phyloP scores from a whole-genome alignment of 2,329 filamentous ascomycete genomes.

The Mollisia scopiformis region DNA sequence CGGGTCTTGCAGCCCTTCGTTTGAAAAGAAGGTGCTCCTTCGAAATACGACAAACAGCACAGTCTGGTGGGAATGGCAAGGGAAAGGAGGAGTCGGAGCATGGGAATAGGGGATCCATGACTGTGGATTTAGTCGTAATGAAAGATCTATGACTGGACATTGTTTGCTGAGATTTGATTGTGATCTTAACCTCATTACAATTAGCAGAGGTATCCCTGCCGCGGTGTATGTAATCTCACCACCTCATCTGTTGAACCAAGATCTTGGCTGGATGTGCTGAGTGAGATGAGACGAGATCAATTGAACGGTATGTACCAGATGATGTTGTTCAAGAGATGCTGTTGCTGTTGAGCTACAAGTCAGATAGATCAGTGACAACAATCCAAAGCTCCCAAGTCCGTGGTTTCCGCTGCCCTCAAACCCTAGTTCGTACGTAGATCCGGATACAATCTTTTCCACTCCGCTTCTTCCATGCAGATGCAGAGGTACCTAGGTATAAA shows the following conservation, averaged over 20 bases:
- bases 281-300: neutral
- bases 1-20: constrained; percentile 24
- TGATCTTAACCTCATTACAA: neutral
- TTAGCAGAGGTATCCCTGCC: neutral
- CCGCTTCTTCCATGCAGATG: neutral
- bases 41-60: too few relatives aligned
- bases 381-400: neutral
- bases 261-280: neutral
- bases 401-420: neutral
- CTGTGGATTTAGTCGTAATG: neutral
- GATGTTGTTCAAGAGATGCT: neutral
- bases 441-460: neutral
- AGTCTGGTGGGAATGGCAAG: neutral
- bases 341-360: neutral
- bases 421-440: too few relatives aligned
- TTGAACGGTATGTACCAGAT: too few relatives aligned
- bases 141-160: neutral
- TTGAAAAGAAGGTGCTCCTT: neutral
- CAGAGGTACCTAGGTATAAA: too few relatives aligned
- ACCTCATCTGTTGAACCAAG: neutral
- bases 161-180: neutral
- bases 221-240: neutral
- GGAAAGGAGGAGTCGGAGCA: neutral
- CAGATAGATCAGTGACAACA: neutral
- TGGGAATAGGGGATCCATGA: neutral